Base-by-base conservation (phyloP, 140 eudicot genomes). In the Cichorium intybus region DNA sequence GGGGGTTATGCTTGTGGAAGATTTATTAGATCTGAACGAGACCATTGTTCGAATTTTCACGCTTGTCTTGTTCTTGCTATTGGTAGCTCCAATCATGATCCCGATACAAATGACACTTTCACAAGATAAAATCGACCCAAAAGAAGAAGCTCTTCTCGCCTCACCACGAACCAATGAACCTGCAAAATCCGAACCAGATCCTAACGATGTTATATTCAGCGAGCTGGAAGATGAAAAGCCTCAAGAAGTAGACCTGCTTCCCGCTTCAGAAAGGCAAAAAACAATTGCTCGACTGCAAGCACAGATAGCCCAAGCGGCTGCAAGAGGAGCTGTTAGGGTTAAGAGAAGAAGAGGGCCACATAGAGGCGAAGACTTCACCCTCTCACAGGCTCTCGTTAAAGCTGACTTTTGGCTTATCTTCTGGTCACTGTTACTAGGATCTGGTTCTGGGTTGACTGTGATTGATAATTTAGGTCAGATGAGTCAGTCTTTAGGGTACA, bases 381-480 rank as follows among this genome's bases (percentile, higher is more conserved):
- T 93, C 59, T 75, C 72, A 29, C 94, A 93, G 66, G 99, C 99
- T 29, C 66, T 93, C 65, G 80, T 93, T 17, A 93, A 93, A 77
- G 95, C 95, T 0, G 99, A 93, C 62, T 84, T 93, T 80, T 93
- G 99, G 99, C 93, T 93, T 14, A 80, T 85, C 3, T 93, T 85
- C 71, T 80, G 80, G 77, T 79, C 99, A 1, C 92, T 93, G 54
- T 33, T 93, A 12, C 71, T 93, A 6, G 99, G 95, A 4, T 85
- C 99, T 16, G 99, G 99, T 15, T 93, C 99, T 4, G 99, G 99
- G 37, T 81, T 88, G 93, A 93, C 99, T 0, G 86, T 93, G 54
- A 93, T 93, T 10, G 99, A 93, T 47, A 93, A 93, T 69, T 77
- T 93, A 60, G 99, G 99, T 58, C 99, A 93, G 56, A 85, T 93